Evolutionary conservation across 768 basidiomycete species (phyloP).

Genomic region (Boletus bicolor): DNA sequence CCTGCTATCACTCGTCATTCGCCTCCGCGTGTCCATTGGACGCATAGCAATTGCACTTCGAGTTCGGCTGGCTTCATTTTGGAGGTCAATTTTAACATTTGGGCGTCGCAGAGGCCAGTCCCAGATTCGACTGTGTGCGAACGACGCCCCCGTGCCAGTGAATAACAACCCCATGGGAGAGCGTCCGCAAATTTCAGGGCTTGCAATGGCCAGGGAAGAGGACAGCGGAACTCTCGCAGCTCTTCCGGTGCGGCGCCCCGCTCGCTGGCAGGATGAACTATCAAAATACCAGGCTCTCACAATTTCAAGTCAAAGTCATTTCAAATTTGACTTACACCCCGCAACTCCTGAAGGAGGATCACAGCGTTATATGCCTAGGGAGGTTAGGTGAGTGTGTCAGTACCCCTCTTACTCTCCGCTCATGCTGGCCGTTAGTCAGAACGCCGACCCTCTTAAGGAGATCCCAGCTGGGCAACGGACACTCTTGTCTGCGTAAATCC

Average conservation of each 20-base stretch:
- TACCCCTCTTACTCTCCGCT: not conserved
- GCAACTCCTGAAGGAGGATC: slow-evolving; percentile 11
- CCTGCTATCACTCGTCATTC: slow-evolving; percentile 7
- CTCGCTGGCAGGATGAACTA: not conserved
- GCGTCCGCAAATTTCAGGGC: no score
- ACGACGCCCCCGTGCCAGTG: not conserved
- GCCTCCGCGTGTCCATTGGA: not conserved
- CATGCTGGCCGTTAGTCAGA: not conserved
- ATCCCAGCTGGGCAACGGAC: slow-evolving; percentile 8
- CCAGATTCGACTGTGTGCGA: not conserved
- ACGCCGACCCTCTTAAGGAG: not conserved
- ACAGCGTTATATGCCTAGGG: slow-evolving; percentile 5
- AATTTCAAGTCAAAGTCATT: not conserved
- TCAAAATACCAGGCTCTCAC: not conserved
- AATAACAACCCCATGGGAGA: not conserved
- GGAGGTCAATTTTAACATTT: slow-evolving; percentile 1
- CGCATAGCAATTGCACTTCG: slow-evolving; percentile 1
- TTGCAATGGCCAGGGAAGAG: not conserved
- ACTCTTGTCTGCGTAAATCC: slow-evolving; percentile 5
- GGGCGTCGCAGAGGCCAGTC: not conserved
- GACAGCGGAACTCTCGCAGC: not conserved
- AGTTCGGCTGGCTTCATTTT: not conserved
- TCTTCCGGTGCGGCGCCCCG: not conserved
- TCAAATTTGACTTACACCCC: not conserved
- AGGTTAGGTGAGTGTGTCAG: not conserved